Percentiles rank a stretch among this genome's conserved stretches.
Conservation (phyloP, 129 eudicot species). For the sunflower (Helianthus annuus) region DNA sequence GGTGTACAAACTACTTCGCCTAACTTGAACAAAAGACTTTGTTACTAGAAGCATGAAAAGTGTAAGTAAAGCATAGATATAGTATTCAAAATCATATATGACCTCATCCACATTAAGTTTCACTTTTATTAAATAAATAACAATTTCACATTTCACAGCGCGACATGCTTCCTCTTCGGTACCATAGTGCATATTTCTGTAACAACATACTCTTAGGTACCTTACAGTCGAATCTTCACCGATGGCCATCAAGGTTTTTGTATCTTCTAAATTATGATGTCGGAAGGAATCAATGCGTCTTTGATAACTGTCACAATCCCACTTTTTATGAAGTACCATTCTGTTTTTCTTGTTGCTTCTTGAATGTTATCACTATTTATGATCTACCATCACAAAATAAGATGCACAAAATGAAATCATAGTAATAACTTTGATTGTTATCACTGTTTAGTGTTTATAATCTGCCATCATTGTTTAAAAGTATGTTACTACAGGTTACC, state of each 20-base stretch:
- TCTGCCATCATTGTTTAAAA: slow-evolving; percentile 41
- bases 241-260: slow-evolving; percentile 13
- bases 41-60: not conserved
- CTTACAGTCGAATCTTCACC: slow-evolving; percentile 19
- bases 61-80: not conserved
- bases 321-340: slow-evolving; percentile 93
- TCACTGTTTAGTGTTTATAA: slow-evolving; percentile 44
- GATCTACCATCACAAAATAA: slow-evolving; percentile 30
- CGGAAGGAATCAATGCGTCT: slow-evolving; percentile 86
- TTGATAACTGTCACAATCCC: slow-evolving; percentile 90
- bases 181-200: slow-evolving; percentile 17
- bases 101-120: slow-evolving; percentile 11
- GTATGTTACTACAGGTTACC: slow-evolving; percentile 39
- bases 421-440: slow-evolving; percentile 28
- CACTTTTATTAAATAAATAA: slow-evolving; percentile 15
- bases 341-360: slow-evolving; percentile 98
- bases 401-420: too few species aligned
- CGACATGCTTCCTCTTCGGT: slow-evolving; percentile 16
- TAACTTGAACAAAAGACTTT: too few species aligned
- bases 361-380: slow-evolving; percentile 71
- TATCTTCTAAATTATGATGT: slow-evolving; percentile 62
- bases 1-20: not conserved
- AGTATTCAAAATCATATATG: not conserved
- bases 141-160: slow-evolving; percentile 30
- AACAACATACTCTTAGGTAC: slow-evolving; percentile 18